phyloP scores from a whole-genome alignment of 2,329 filamentous ascomycete species.

The Hypoxylon sp. region DNA sequence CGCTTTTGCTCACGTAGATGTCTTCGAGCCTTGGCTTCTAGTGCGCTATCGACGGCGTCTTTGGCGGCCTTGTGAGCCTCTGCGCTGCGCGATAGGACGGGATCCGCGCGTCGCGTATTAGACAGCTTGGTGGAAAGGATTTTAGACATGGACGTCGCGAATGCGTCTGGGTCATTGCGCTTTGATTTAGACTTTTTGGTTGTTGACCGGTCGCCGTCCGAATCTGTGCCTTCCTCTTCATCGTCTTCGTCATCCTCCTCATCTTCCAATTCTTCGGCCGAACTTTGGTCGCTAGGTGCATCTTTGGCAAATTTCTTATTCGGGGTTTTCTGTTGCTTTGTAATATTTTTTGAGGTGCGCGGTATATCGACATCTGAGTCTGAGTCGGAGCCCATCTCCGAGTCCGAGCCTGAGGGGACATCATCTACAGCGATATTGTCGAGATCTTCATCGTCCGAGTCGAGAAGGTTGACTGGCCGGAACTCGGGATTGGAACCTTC shows the following conservation, averaged over 20 bases:
- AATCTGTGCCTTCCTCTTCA: slow-evolving; percentile 59
- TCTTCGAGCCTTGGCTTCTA: slow-evolving; percentile 85
- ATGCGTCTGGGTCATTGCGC: slow-evolving; percentile 91
- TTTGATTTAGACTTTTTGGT: slow-evolving; percentile 74
- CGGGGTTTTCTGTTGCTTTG: slow-evolving; percentile 51
- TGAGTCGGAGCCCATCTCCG: slow-evolving; percentile 56
- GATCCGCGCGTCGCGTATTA: slow-evolving; percentile 84
- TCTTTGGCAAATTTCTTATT: slow-evolving; percentile 45
- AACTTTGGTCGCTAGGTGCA: slow-evolving; percentile 44
- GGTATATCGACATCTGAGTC: slow-evolving; percentile 57
- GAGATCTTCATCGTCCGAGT: slow-evolving; percentile 71
- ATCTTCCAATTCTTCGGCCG: slow-evolving; percentile 49
- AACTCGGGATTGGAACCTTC: slow-evolving; percentile 61
- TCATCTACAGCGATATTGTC: slow-evolving; percentile 68
- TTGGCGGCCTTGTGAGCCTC: slow-evolving; percentile 80
- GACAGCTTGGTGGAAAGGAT: slow-evolving; percentile 93
- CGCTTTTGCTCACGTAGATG: slow-evolving; percentile 86
- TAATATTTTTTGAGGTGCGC: slow-evolving; percentile 46
- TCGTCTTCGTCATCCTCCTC: slow-evolving; percentile 58
- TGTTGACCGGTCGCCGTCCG: slow-evolving; percentile 53
- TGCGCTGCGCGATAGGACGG: slow-evolving; percentile 88
- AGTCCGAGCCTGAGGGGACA: slow-evolving; percentile 52
- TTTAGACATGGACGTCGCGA: slow-evolving; percentile 93
- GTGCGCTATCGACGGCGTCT: slow-evolving; percentile 79
- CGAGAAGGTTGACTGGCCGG: slow-evolving; percentile 67